phyloP scores from a whole-genome alignment of 1,284 basidiomycete species.

The Mycosarcoma maydis region DNA sequence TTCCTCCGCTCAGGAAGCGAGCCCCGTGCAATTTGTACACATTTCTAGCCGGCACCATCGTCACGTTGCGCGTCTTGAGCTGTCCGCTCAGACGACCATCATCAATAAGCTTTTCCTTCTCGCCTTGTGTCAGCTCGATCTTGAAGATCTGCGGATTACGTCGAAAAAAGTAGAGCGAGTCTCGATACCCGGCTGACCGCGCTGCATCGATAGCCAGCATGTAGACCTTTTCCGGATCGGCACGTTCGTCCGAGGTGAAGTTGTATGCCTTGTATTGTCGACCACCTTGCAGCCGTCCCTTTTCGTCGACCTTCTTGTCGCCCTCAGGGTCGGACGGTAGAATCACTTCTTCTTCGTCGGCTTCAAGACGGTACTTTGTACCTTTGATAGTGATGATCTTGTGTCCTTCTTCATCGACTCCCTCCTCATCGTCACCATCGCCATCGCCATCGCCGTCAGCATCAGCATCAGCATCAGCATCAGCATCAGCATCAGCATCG shows the following conservation, averaged over 20 bases:
- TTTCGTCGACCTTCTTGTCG: conserved; percentile 86
- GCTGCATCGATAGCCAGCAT: conserved; percentile 98
- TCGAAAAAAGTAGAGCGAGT: conserved; percentile 96
- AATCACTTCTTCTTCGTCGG: conserved; percentile 85
- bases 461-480: conserved; percentile 23
- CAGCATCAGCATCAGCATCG: conserved; percentile 17
- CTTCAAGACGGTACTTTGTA: conserved; percentile 79
- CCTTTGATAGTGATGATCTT: conserved; percentile 81
- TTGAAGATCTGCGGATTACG: conserved; percentile 89
- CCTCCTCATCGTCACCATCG: conserved; percentile 24
- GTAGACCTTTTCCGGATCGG: conserved; percentile 82
- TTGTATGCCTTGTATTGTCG: conserved; percentile 88
- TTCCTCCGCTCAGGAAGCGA: conserved; percentile 85
- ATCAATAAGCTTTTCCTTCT: conserved; percentile 90
- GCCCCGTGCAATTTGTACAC: conserved; percentile 94
- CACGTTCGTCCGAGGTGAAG: conserved; percentile 81
- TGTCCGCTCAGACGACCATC: conserved; percentile 87
- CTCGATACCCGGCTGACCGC: conserved; percentile 90
- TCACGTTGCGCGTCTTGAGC: conserved; percentile 88
- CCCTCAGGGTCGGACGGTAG: conserved; percentile 86
- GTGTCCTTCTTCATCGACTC: conserved; percentile 41
- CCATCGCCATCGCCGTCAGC: conserved; percentile 20
- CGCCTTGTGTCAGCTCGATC: conserved; percentile 71
- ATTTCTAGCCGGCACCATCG: conserved; percentile 88
- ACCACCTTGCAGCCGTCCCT: conserved; percentile 85